Evolutionary conservation across 495 filamentous ascomycete species (phyloP).

Genomic region (Talaromyces adpressus): DNA sequence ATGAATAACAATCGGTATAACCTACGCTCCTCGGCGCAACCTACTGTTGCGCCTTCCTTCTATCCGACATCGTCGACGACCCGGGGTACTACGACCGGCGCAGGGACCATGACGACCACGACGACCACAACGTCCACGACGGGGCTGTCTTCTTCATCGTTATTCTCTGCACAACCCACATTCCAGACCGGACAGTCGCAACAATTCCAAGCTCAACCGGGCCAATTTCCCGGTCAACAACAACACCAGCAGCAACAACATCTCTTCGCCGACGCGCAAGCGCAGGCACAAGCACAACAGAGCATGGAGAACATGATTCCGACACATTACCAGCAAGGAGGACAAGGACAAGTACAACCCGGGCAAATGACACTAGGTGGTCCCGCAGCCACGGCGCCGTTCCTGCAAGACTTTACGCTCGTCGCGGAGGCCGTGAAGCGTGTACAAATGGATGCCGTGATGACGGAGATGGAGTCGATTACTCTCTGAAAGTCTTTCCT

Average conservation of each 20-base stretch:
- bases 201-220: background rate
- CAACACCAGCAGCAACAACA: background rate
- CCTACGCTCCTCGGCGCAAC: conserved; percentile 5
- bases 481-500: conserved; percentile 21
- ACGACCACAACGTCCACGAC: conserved; percentile 6
- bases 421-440: conserved; percentile 94
- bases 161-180: background rate
- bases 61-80: conserved; percentile 4
- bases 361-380: conserved; percentile 29
- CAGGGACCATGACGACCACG: conserved; percentile 12
- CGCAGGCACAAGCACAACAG: background rate
- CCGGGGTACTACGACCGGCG: background rate
- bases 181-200: background rate
- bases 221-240: background rate
- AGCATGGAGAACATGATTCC: background rate
- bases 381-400: conserved; percentile 50
- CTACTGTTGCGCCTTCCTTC: background rate
- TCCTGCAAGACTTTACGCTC: conserved; percentile 72
- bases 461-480: conserved; percentile 67
- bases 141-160: background rate
- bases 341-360: conserved; percentile 16
- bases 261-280: background rate
- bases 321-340: background rate
- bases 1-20: conserved; percentile 8
- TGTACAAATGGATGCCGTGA: conserved; percentile 79